Conservation (phyloP, 2,329 filamentous ascomycete species). For the Coniochaeta pulveracea region DNA sequence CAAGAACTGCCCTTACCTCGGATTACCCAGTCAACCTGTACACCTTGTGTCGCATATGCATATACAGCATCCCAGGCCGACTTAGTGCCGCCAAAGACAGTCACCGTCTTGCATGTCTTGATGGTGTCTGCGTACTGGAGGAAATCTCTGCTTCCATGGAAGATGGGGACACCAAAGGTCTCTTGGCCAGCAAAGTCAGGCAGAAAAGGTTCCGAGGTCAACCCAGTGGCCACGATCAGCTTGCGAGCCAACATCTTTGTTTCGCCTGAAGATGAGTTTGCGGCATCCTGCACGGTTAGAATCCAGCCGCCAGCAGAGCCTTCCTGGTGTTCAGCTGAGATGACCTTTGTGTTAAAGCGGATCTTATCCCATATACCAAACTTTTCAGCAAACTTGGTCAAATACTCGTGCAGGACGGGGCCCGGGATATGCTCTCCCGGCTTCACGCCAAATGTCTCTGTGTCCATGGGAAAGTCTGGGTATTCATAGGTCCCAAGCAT, state of each 20-base stretch:
- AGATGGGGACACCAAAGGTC: slow-evolving; percentile 31
- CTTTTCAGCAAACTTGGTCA: slow-evolving; percentile 29
- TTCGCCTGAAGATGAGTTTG: slow-evolving; percentile 5
- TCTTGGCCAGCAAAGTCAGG: slow-evolving; percentile 35
- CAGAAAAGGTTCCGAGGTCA: slow-evolving; percentile 37
- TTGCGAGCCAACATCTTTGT: slow-evolving; percentile 27
- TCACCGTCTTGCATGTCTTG: slow-evolving; percentile 28
- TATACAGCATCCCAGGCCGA: slow-evolving; percentile 56
- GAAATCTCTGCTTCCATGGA: slow-evolving; percentile 39
- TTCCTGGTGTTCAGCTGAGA: slow-evolving; percentile 28
- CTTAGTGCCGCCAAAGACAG: slow-evolving; percentile 53
- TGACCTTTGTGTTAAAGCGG: slow-evolving; percentile 25
- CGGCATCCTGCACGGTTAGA: slow-evolving; percentile 17
- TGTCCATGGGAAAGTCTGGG: slow-evolving; percentile 60
- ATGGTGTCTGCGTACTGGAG: slow-evolving; percentile 26
- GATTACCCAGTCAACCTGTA: slow-evolving; percentile 49
- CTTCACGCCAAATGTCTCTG: slow-evolving; percentile 35
- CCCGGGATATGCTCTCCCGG: slow-evolving; percentile 36
- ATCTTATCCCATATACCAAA: slow-evolving; percentile 30
- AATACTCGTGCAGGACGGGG: slow-evolving; percentile 32
- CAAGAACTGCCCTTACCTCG: slow-evolving; percentile 24
- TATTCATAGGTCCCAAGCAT: slow-evolving; percentile 63
- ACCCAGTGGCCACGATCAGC: slow-evolving; percentile 42
- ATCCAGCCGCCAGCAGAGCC: slow-evolving; percentile 27
- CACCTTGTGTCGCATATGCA: slow-evolving; percentile 41